These are phyloP conservation scores for Adansonia rubrostipa DNA, from an alignment of 441 rosid genomes.

Conservation along the genomic window DNA sequence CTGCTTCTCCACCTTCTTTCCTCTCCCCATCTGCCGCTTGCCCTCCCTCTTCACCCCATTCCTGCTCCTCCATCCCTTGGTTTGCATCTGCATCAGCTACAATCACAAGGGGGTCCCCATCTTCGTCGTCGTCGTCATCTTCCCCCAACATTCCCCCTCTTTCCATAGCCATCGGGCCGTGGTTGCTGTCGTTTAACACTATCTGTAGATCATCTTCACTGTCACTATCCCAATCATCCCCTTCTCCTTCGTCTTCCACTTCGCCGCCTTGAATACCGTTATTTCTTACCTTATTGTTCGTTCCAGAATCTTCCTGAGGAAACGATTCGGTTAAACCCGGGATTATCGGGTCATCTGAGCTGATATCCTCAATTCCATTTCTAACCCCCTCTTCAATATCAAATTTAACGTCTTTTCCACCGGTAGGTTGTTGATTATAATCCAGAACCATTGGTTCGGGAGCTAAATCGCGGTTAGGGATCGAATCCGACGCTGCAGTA, in stretches of 20 bases:
- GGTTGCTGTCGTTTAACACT: constrained; percentile 77
- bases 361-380: constrained; percentile 42
- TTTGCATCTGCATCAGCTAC: constrained; percentile 67
- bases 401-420: constrained; percentile 57
- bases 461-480: constrained; percentile 34
- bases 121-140: constrained; percentile 67
- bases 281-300: not conserved
- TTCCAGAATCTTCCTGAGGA: not conserved
- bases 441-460: constrained; percentile 53
- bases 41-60: constrained; percentile 71
- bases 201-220: constrained; percentile 98
- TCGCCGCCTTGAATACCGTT: constrained; percentile 26
- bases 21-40: constrained; percentile 58
- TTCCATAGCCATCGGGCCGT: constrained; percentile 57
- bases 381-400: constrained; percentile 75
- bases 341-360: constrained; percentile 39
- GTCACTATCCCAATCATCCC: constrained; percentile 78
- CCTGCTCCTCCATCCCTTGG: constrained; percentile 64
- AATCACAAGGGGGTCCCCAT: constrained; percentile 82
- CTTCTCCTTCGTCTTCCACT: constrained; percentile 42
- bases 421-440: constrained; percentile 30
- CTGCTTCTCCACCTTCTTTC: constrained; percentile 63
- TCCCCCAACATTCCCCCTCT: constrained; percentile 52
- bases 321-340: constrained; percentile 48
- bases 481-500: constrained; percentile 24